Conservation (phyloP, 495 filamentous ascomycete species). For the Penicillium canescens region DNA sequence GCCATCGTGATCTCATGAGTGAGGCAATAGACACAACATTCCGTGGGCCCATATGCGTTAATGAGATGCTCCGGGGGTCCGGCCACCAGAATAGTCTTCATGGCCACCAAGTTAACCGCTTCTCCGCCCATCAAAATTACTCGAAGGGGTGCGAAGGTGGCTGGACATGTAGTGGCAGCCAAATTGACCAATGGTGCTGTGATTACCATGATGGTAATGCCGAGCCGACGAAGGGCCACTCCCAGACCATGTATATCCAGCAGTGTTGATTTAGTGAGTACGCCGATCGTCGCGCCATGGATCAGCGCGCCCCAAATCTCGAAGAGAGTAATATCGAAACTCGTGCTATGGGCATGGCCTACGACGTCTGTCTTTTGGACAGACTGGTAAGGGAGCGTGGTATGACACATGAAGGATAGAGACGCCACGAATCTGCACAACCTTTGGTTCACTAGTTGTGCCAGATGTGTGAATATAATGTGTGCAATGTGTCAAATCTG, state of each 20-base stretch:
- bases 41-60: constrained; percentile 37
- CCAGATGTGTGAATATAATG: constrained; percentile 29
- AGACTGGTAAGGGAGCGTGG: constrained; percentile 17
- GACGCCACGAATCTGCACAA: constrained; percentile 20
- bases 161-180: constrained; percentile 12
- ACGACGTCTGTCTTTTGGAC: constrained; percentile 12
- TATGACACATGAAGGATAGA: constrained; percentile 20
- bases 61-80: constrained; percentile 19
- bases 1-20: constrained; percentile 2
- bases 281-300: constrained; percentile 14
- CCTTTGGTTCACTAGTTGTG: constrained; percentile 18
- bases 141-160: constrained; percentile 9
- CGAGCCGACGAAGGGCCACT: too few relatives aligned
- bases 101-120: constrained; percentile 13
- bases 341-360: constrained; percentile 23
- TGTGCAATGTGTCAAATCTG: constrained; percentile 9
- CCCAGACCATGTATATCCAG: too few relatives aligned
- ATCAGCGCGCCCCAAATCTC: constrained; percentile 27
- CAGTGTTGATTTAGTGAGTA: constrained; percentile 11
- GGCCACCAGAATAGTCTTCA: constrained; percentile 14
- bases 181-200: constrained; percentile 20
- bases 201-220: too few relatives aligned
- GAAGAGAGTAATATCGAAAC: constrained; percentile 27
- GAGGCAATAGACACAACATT: constrained; percentile 18
- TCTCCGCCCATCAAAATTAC: constrained; percentile 22